Conservation (phyloP, 164 flowering plant genomes). For the Vitis vinifera region DNA sequence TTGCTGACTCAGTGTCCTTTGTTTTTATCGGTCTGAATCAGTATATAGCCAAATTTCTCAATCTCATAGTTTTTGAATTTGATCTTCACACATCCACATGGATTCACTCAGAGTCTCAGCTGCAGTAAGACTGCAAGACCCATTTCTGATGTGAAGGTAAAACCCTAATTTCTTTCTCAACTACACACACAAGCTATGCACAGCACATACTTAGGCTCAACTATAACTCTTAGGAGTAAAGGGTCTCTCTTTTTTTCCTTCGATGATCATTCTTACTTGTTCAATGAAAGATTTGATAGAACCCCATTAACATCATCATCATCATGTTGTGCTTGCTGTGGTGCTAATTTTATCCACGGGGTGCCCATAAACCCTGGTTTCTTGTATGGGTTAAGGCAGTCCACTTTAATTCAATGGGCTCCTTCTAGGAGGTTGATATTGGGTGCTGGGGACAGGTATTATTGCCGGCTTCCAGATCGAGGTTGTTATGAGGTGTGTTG, state of each 20-base stretch:
- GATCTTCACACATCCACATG: constrained; percentile 8
- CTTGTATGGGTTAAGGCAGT: constrained; percentile 44
- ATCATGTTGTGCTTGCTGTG: constrained; percentile 24
- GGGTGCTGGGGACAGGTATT: constrained; percentile 25
- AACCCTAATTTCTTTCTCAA: neutral
- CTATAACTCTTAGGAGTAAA: constrained; percentile 35
- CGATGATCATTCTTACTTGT: constrained; percentile 36
- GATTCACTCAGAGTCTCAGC: constrained; percentile 10
- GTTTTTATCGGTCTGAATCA: neutral
- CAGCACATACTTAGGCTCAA: constrained; percentile 43
- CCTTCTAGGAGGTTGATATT: constrained; percentile 34
- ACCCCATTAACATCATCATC: constrained; percentile 14
- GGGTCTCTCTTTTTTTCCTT: constrained; percentile 37
- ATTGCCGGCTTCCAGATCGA: constrained; percentile 31
- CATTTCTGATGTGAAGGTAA: constrained; percentile 21
- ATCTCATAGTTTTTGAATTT: neutral
- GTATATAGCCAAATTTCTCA: neutral
- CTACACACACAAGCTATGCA: constrained; percentile 29
- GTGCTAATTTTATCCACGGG: constrained; percentile 11
- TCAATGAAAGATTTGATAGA: constrained; percentile 24
- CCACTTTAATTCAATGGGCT: constrained; percentile 43
- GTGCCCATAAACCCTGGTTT: constrained; percentile 18
- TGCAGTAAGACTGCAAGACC: constrained; percentile 6
- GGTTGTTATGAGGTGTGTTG: constrained; percentile 30
- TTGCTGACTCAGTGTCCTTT: neutral